Evolutionary conservation across 2,329 filamentous ascomycete genomes (phyloP).

Genomic region (Xylaria sp.): DNA sequence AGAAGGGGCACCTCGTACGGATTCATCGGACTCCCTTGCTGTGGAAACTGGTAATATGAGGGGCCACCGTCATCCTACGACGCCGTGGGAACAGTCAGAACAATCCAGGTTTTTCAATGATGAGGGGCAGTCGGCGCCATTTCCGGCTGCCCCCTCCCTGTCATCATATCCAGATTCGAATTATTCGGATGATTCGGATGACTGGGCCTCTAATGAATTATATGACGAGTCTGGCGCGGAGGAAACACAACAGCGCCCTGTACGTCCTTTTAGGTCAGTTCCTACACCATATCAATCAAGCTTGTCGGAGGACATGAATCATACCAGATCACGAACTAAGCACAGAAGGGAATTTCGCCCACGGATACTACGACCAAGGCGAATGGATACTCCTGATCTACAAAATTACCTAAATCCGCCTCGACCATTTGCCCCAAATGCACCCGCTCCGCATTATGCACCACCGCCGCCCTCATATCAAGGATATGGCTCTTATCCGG

Average conservation of each 20-base stretch:
- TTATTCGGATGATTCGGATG: no score
- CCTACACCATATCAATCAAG: not conserved
- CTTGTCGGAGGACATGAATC: not conserved
- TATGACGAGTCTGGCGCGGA: no score
- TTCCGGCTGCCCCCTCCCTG: no score
- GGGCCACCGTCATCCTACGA: not conserved
- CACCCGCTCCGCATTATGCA: not conserved
- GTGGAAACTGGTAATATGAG: not conserved
- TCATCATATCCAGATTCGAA: no score
- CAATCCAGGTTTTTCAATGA: no score
- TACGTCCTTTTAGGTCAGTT: not conserved
- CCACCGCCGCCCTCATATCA: not conserved
- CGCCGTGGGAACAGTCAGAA: no score
- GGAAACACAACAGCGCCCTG: no score
- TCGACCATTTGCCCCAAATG: not conserved
- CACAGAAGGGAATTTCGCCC: not conserved
- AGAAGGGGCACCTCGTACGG: not conserved
- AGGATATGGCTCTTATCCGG: not conserved
- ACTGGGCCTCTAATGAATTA: no score
- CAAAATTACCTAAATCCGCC: not conserved
- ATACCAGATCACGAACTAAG: not conserved
- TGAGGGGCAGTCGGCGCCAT: no score
- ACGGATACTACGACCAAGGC: not conserved
- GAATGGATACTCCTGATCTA: not conserved
- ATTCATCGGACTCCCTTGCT: not conserved